Evolutionary conservation across 257 asterid species (phyloP).

Genomic region (Primulina huaijiensis): DNA sequence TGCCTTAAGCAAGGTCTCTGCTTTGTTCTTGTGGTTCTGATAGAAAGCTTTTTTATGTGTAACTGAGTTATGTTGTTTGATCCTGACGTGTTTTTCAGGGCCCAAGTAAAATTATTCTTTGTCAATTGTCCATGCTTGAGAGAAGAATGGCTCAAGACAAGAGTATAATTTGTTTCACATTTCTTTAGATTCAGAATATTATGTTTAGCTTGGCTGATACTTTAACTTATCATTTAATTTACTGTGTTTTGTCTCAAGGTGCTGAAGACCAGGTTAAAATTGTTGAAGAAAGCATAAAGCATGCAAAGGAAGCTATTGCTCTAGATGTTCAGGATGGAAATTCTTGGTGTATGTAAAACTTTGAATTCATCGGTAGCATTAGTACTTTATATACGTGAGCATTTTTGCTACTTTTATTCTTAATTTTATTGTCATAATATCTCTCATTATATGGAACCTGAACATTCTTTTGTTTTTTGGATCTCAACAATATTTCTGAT

Average conservation of each 20-base stretch:
- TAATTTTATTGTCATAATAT: neutral
- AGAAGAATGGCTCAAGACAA: constrained; percentile 90
- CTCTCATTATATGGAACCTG: constrained; percentile 16
- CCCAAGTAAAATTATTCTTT: constrained; percentile 72
- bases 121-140: constrained; percentile 94
- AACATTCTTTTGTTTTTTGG: neutral
- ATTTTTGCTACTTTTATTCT: constrained; percentile 2
- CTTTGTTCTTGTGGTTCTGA: constrained; percentile 22
- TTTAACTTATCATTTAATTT: too few relatives aligned
- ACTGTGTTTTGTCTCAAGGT: constrained; percentile 40
- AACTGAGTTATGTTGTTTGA: constrained; percentile 16
- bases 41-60: constrained; percentile 5
- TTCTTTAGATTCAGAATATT: neutral
- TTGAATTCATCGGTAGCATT: neutral
- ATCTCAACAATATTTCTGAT: constrained; percentile 15
- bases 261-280: constrained; percentile 65
- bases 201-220: constrained; percentile 17
- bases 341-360: constrained; percentile 75
- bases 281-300: constrained; percentile 84
- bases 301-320: constrained; percentile 80
- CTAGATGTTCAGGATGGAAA: constrained; percentile 91
- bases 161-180: constrained; percentile 21
- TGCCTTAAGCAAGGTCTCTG: constrained; percentile 78
- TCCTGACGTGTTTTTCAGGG: constrained; percentile 41
- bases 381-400: neutral